Evolutionary conservation across 371 early-diverging fungal species (phyloP).

Genomic region (Sporodiniella umbellata): DNA sequence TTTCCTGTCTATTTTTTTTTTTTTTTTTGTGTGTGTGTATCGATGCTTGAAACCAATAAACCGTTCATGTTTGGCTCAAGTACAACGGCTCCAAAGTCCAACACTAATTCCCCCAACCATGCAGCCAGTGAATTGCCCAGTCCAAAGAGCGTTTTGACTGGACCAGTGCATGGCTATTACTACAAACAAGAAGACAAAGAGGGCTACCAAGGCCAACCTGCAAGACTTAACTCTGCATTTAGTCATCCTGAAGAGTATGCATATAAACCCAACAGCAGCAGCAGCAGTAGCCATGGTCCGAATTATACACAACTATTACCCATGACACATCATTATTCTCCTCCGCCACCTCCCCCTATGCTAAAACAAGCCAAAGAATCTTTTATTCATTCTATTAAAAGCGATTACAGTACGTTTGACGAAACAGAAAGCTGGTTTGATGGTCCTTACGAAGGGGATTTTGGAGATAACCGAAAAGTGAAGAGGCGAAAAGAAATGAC

Average conservation of each 20-base stretch:
- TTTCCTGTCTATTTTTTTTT: no score
- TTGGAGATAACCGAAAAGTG: slow-evolving; percentile 28
- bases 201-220: not conserved
- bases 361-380: not conserved
- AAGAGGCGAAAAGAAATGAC: slow-evolving; percentile 39
- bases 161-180: not conserved
- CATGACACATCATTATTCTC: slow-evolving; percentile 1
- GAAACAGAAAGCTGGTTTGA: slow-evolving; percentile 14
- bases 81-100: slow-evolving; percentile 1
- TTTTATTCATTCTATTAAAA: not conserved
- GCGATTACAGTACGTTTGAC: not conserved
- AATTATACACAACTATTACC: slow-evolving; percentile 1
- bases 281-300: not conserved
- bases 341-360: not conserved
- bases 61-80: slow-evolving; percentile 20
- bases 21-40: no score
- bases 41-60: slow-evolving; percentile 24
- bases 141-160: slow-evolving; percentile 1
- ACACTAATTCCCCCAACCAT: slow-evolving; percentile 1
- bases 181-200: slow-evolving; percentile 5
- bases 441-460: slow-evolving; percentile 2
- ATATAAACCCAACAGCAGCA: slow-evolving; percentile 4
- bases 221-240: slow-evolving; percentile 9
- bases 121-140: slow-evolving; percentile 4
- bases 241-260: slow-evolving; percentile 6